Base-by-base conservation (phyloP, 192 early-diverging fungal species). In the Coemansia sp. region DNA sequence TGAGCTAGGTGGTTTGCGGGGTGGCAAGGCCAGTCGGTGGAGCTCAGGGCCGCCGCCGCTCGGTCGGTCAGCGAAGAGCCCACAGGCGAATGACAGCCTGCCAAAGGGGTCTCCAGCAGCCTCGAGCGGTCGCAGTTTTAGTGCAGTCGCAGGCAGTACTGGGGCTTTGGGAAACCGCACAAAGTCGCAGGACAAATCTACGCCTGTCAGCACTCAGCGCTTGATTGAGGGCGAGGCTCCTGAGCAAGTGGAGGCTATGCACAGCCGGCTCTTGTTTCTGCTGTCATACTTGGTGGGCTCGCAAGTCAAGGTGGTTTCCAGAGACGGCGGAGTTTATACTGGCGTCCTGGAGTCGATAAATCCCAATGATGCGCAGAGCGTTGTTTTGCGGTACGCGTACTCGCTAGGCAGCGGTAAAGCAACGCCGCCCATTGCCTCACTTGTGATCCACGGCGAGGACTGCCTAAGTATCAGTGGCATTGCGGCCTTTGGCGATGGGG, bases 321-420 rank as follows among this genome's bases (percentile, higher is more conserved):
- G 44, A 3, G 55, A 35, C 27, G 71, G 63, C 7, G 54, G 66
- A 22, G 40, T 55, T 3, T 74, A 73, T 50, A 44, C 35, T 24
- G 76, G 76, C 11, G 37, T 80, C 1, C 41, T 80, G 34, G 68
- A 68, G 40, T 80, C 76, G n/a, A 65, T 80, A 21, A 80, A 80
- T 19, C 71, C 76, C 1, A 80, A 66, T 32, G 76, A 80, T 34
- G 76, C 70, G 4, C 76, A 80, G 36, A 80, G 76, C 68, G 65
- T 74, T 32, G 70, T 80, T 9, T 44, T 80, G 39, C 63, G 67
- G 53, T 80, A 74, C 43, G 76, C 70, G 15, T 80, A 74, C 29
- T 37, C 35, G 33, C 67, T 63, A 21, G 36, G 36, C 50, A 37
- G 56, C 32, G 48, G 71, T 46, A 73, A 67, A 37, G 44, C 62